Percentiles rank a stretch among this genome's conserved stretches.
Evolutionary conservation across 164 flowering plant genomes (phyloP).

Genomic region (Aristolochia contorta): DNA sequence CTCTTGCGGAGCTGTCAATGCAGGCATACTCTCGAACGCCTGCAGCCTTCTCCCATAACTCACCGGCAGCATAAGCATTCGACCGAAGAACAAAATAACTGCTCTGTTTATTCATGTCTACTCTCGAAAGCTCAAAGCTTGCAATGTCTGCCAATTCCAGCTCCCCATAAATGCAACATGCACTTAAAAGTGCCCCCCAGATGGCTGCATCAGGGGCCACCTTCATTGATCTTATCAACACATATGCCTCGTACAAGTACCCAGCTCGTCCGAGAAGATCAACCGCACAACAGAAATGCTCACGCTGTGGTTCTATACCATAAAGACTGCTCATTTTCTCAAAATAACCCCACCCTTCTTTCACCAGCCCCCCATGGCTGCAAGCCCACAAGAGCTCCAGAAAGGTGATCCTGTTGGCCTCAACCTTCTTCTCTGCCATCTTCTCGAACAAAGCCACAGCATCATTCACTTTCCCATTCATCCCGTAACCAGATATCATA

Average conservation of each 20-base stretch:
- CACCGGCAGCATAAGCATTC: slow-evolving; percentile 11
- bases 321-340: slow-evolving; percentile 8
- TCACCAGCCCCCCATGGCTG: slow-evolving; percentile 15
- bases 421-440: slow-evolving; percentile 3
- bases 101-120: neutral
- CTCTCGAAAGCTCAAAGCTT: slow-evolving; percentile 6
- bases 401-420: slow-evolving; percentile 9
- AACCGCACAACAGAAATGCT: slow-evolving; percentile 14
- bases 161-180: slow-evolving; percentile 13
- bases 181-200: slow-evolving; percentile 10
- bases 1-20: neutral
- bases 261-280: slow-evolving; percentile 16
- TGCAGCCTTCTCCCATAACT: slow-evolving; percentile 8
- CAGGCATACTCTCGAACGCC: slow-evolving; percentile 4
- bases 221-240: slow-evolving; percentile 10
- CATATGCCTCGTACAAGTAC: slow-evolving; percentile 11
- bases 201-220: slow-evolving; percentile 5
- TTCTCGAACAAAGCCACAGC: slow-evolving; percentile 10
- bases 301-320: slow-evolving; percentile 1
- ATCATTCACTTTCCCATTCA: slow-evolving; percentile 10
- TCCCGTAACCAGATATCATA: slow-evolving; percentile 15
- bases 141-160: slow-evolving; percentile 12
- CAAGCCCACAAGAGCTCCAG: slow-evolving; percentile 15
- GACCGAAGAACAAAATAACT: slow-evolving; percentile 8
- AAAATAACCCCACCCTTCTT: slow-evolving; percentile 16